Evolutionary conservation across 257 asterid species (phyloP).

Genomic region (Penstemon barbatus): DNA sequence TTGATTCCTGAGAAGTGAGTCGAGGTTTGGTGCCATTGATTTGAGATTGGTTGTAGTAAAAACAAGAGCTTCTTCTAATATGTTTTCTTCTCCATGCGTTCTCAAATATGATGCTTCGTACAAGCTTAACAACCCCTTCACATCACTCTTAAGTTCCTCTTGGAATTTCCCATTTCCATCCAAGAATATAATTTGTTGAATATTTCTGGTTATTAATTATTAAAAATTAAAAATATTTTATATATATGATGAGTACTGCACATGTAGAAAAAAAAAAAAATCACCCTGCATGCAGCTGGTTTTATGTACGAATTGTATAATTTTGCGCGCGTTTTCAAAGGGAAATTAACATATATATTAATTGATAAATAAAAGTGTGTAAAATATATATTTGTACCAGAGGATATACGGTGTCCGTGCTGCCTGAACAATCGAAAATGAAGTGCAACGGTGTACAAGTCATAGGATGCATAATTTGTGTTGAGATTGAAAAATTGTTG

Average conservation of each 20-base stretch:
- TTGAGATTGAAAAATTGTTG: background rate
- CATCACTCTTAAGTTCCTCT: conserved; percentile 8
- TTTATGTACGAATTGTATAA: background rate
- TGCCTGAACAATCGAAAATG: conserved; percentile 37
- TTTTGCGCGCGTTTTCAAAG: too few species aligned
- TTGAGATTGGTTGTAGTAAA: conserved; percentile 24
- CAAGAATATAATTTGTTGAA: conserved; percentile 18
- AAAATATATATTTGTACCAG: background rate
- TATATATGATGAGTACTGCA: too few species aligned
- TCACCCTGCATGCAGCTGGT: too few species aligned
- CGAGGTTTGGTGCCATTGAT: background rate
- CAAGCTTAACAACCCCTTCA: conserved; percentile 10
- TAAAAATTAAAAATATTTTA: background rate
- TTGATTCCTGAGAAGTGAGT: conserved; percentile 26
- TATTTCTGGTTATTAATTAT: conserved; percentile 4
- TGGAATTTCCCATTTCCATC: conserved; percentile 17
- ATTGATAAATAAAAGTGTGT: too few species aligned
- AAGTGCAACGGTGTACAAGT: conserved; percentile 25
- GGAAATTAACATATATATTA: too few species aligned
- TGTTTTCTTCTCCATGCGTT: conserved; percentile 15
- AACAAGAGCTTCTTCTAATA: conserved; percentile 28
- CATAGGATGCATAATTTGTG: conserved; percentile 24
- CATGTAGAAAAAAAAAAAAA: too few species aligned
- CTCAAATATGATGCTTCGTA: conserved; percentile 23
- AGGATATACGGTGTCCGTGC: conserved; percentile 21